A percentile compares a stretch with the other conserved stretches of the same genome.
Evolutionary conservation across 1,284 basidiomycete species (phyloP).

Genomic region (Paramarasmius palmivorus): DNA sequence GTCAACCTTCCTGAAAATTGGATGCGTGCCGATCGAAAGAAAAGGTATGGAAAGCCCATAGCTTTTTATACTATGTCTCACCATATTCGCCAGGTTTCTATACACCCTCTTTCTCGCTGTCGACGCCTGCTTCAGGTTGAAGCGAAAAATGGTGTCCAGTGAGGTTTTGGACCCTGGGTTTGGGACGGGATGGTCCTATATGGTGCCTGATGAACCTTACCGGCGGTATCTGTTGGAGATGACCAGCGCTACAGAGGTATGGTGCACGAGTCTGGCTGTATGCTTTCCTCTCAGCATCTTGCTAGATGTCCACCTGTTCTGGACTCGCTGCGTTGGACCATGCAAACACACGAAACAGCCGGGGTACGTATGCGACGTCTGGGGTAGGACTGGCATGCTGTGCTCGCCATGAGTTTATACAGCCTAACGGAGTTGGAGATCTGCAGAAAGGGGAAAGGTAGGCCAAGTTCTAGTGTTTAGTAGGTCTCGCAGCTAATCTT

Average conservation of each 20-base stretch:
- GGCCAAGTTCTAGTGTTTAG: neutral
- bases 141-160: neutral
- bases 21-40: constrained; percentile 2
- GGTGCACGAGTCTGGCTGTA: no score
- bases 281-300: neutral
- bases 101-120: constrained; percentile 14
- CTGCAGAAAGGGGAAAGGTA: constrained; percentile 26
- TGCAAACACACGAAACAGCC: constrained; percentile 10
- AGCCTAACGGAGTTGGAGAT: constrained; percentile 17
- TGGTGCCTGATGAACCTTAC: constrained; percentile 11
- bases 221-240: neutral
- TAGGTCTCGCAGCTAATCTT: constrained; percentile 8
- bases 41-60: neutral
- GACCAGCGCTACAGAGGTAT: constrained; percentile 9
- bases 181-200: constrained; percentile 13
- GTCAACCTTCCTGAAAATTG: constrained; percentile 26
- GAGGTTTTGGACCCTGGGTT: constrained; percentile 10
- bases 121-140: constrained; percentile 21
- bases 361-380: constrained; percentile 16
- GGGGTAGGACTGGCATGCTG: constrained; percentile 23
- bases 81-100: no score
- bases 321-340: constrained; percentile 17
- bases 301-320: constrained; percentile 10
- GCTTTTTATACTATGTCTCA: no score
- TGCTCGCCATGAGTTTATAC: constrained; percentile 21